A percentile compares a stretch with the other conserved stretches of the same genome.
Evolutionary conservation across 140 eudicot species (phyloP).

Genomic region (Flaveria floridana): DNA sequence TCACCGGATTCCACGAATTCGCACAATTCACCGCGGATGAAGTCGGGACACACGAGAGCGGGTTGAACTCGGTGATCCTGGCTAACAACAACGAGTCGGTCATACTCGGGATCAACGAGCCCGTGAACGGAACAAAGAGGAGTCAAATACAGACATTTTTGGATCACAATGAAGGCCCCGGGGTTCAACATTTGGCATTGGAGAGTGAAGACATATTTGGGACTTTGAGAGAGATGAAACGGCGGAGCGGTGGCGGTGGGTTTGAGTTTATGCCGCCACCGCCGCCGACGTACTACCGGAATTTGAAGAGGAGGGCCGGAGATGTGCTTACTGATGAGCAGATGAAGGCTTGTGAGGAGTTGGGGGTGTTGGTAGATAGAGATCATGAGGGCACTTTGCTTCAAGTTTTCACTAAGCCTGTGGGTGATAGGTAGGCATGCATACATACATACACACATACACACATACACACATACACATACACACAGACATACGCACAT

Average conservation of each 20-base stretch:
- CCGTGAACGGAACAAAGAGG: slow-evolving; percentile 70
- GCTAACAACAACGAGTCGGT: slow-evolving; percentile 70
- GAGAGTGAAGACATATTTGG: slow-evolving; percentile 64
- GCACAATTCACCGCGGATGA: slow-evolving; percentile 71
- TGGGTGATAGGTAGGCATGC: slow-evolving; percentile 72
- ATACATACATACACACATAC: background rate
- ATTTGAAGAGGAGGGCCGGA: slow-evolving; percentile 58
- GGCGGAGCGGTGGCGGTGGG: slow-evolving; percentile 63
- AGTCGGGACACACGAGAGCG: slow-evolving; percentile 86
- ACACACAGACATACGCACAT: too few relatives aligned
- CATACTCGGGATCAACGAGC: slow-evolving; percentile 67
- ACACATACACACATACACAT: background rate
- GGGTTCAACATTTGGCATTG: slow-evolving; percentile 86
- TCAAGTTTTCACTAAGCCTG: slow-evolving; percentile 81
- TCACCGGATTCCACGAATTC: slow-evolving; percentile 78
- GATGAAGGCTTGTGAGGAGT: slow-evolving; percentile 73
- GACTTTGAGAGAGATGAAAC: slow-evolving; percentile 81
- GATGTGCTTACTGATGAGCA: slow-evolving; percentile 73
- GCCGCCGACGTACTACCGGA: slow-evolving; percentile 72
- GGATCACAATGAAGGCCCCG: slow-evolving; percentile 89
- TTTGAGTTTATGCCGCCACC: slow-evolving; percentile 93
- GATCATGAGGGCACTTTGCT: slow-evolving; percentile 92
- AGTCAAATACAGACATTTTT: slow-evolving; percentile 89
- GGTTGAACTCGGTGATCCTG: slow-evolving; percentile 62
- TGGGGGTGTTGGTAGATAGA: slow-evolving; percentile 88